Base-by-base conservation (phyloP, 345 rosid species). In the Xanthoceras sorbifolium region DNA sequence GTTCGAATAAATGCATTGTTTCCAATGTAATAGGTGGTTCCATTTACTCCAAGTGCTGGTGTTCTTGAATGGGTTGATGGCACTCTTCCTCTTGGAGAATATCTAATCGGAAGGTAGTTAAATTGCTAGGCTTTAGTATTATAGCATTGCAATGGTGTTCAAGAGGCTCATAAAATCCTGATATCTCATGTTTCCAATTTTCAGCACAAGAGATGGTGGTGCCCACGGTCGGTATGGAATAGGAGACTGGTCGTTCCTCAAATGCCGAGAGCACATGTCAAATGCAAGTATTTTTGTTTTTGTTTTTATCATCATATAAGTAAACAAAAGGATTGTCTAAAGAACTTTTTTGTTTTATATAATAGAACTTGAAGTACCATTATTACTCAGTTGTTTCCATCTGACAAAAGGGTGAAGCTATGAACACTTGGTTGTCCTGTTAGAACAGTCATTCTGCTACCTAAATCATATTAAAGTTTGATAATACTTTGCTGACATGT, bases 41-140 rank as follows among this genome's bases (percentile, higher is more conserved):
- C 99, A 72, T 95, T 95, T 80, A 95, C 98, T 73, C 99, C 99
- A 61, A 95, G 98, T 80, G 99, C 97, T 74, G 99, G 99, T 77
- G 97, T 95, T 82, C 94, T 95, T 77, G 99, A 95, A 82, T 95
- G 98, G 99, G 99, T 95, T 69, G 86, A 90, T 86, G 99, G 99
- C 72, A 95, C 99, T 69, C 77, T 93, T 80, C 99, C 99, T 73
- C 90, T 95, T 62, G 98, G 97, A 78, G 98, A 95, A 31, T 93
- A 95, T 88, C 99, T 95, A 80, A 89, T 74, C 60, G 98, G 96
- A 85, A 92, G 99, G 99, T 95, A 62, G 89, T 82, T 40, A 72
- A 79, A 34, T 25, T 72, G 55, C 31, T 52, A 17, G 36, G 64
- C 52, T 72, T 11, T 50, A 25, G 48, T 32, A 71, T 46, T 20